Evolutionary conservation across 148 eudicot genomes (phyloP).

Genomic region (Vaccinium corymbosum): DNA sequence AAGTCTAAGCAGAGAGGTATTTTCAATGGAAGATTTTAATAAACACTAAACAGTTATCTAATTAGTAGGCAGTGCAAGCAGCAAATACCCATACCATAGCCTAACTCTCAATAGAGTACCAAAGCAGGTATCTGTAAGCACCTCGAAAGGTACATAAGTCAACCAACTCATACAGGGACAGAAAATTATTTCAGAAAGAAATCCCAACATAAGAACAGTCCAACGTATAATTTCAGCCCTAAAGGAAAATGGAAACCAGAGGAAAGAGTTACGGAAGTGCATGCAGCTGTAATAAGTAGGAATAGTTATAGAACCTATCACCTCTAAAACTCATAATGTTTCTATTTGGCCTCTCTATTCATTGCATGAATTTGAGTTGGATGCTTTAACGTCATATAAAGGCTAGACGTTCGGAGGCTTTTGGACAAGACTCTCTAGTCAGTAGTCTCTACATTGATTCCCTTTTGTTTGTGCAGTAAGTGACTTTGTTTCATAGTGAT

Average conservation of each 20-base stretch:
- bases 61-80: conserved; percentile 15
- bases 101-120: conserved; percentile 18
- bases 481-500: no score
- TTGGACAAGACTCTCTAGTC: no score
- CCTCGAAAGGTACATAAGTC: conserved; percentile 14
- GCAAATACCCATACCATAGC: conserved; percentile 17
- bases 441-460: no score
- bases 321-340: no score
- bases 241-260: neutral
- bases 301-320: no score
- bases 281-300: neutral
- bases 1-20: neutral
- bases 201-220: neutral
- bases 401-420: no score
- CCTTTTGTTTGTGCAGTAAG: no score
- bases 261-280: neutral
- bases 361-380: no score
- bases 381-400: no score
- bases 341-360: no score
- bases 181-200: neutral
- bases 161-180: conserved; percentile 13
- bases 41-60: conserved; percentile 16
- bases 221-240: neutral
- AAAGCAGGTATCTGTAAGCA: conserved; percentile 23
- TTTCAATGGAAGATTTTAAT: neutral